These are phyloP conservation scores for Pleurotus giganteus DNA, from an alignment of 768 basidiomycete species.

Conservation along the genomic window DNA sequence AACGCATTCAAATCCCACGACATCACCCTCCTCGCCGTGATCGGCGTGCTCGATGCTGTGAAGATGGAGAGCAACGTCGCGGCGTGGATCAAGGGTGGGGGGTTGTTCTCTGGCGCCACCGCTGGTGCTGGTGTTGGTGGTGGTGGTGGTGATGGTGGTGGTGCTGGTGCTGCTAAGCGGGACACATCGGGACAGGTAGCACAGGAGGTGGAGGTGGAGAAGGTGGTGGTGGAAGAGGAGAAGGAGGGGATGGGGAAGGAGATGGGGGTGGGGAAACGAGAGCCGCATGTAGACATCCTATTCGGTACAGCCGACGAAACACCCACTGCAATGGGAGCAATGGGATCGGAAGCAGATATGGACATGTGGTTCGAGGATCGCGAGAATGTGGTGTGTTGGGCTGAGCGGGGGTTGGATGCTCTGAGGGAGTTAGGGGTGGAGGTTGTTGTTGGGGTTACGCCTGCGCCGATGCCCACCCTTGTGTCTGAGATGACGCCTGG, in stretches of 20 bases:
- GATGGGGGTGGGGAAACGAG: too few species aligned
- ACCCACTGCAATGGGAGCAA: neutral
- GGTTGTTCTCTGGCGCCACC: constrained; percentile 27
- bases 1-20: constrained; percentile 32
- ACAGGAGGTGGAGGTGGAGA: too few species aligned
- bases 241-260: too few species aligned
- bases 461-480: too few species aligned
- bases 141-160: neutral
- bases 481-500: neutral
- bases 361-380: constrained; percentile 55
- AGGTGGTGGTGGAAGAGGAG: too few species aligned
- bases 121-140: neutral
- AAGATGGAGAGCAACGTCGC: constrained; percentile 64
- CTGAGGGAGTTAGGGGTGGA: constrained; percentile 47
- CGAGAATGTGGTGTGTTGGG: constrained; percentile 47
- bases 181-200: too few species aligned
- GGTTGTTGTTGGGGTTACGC: constrained; percentile 38
- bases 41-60: constrained; percentile 62
- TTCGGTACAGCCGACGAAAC: neutral
- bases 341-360: neutral
- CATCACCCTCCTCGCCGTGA: constrained; percentile 57
- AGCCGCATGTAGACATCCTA: neutral
- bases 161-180: neutral
- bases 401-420: constrained; percentile 45
- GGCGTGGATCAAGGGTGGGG: constrained; percentile 62